These are phyloP conservation scores for Mycena citricolor DNA, from an alignment of 1,284 basidiomycete genomes.

Conservation along the genomic window DNA sequence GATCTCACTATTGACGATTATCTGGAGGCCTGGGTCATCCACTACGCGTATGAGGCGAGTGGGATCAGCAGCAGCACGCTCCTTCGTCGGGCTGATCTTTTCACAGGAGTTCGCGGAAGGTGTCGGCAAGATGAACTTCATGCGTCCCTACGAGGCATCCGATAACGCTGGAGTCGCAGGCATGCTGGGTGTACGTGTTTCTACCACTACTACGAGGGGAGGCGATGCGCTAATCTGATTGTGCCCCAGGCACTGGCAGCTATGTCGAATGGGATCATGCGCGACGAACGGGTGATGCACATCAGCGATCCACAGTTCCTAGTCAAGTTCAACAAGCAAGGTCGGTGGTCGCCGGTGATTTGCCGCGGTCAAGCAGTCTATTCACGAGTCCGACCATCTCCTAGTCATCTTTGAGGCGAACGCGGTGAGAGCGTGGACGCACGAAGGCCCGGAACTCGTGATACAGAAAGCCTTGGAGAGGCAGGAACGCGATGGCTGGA, in stretches of 20 bases:
- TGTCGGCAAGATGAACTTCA: conserved; percentile 9
- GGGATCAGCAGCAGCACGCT: too few relatives aligned
- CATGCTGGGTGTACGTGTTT: conserved; percentile 7
- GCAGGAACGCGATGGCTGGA: conserved; percentile 29
- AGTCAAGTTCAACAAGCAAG: conserved; percentile 28
- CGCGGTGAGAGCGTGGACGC: conserved; percentile 20
- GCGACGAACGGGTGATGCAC: conserved; percentile 36
- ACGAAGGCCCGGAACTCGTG: conserved; percentile 25
- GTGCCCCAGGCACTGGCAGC: conserved; percentile 28
- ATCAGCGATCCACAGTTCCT: conserved; percentile 27
- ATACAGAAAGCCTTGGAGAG: conserved; percentile 28
- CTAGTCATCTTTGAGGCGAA: conserved; percentile 25
- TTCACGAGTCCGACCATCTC: too few relatives aligned
- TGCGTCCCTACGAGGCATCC: background rate
- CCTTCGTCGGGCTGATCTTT: too few relatives aligned
- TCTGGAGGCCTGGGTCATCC: conserved; percentile 37
- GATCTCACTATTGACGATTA: conserved; percentile 16
- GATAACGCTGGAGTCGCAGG: background rate
- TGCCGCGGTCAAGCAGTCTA: too few relatives aligned
- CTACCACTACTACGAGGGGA: too few relatives aligned
- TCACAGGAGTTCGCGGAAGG: conserved; percentile 25
- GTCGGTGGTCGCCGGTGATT: too few relatives aligned
- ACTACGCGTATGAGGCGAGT: conserved; percentile 31
- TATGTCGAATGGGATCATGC: conserved; percentile 35
- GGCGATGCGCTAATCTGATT: too few relatives aligned